Evolutionary conservation across 2,329 filamentous ascomycete species (phyloP).

Genomic region (Aureobasidium mangrovei): DNA sequence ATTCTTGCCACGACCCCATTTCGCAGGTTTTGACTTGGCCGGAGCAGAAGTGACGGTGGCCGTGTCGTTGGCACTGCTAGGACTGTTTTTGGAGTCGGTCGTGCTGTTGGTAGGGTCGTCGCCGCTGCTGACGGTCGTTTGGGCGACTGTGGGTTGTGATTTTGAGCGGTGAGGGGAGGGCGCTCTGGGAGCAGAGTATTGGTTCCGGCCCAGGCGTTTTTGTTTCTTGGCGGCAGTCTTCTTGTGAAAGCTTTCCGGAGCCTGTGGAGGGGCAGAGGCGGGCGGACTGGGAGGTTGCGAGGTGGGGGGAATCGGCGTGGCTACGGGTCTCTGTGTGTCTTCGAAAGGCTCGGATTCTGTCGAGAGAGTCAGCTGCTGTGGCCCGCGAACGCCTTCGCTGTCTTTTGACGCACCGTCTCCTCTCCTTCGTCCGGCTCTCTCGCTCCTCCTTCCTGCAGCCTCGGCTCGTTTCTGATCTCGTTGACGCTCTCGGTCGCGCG

Average conservation of each 20-base stretch:
- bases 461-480: constrained; percentile 66
- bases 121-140: constrained; percentile 24
- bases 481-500: constrained; percentile 56
- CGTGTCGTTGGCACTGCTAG: constrained; percentile 28
- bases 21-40: constrained; percentile 26
- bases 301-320: constrained; percentile 34
- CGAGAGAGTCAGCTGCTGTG: constrained; percentile 21
- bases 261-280: constrained; percentile 29
- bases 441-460: constrained; percentile 70
- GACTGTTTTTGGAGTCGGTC: constrained; percentile 26
- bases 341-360: constrained; percentile 65
- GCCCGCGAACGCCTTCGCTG: constrained; percentile 8
- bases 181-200: constrained; percentile 55
- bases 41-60: constrained; percentile 26
- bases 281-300: constrained; percentile 30
- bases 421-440: constrained; percentile 69
- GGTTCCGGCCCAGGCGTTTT: constrained; percentile 64
- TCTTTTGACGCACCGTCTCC: constrained; percentile 56
- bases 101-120: constrained; percentile 21
- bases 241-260: constrained; percentile 46
- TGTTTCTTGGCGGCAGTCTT: constrained; percentile 50
- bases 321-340: constrained; percentile 45
- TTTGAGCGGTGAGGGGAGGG: constrained; percentile 41
- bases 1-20: constrained; percentile 17
- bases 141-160: constrained; percentile 18